phyloP scores from a whole-genome alignment of 805 yeast genomes.

The Ogataea nitratoaversa region DNA sequence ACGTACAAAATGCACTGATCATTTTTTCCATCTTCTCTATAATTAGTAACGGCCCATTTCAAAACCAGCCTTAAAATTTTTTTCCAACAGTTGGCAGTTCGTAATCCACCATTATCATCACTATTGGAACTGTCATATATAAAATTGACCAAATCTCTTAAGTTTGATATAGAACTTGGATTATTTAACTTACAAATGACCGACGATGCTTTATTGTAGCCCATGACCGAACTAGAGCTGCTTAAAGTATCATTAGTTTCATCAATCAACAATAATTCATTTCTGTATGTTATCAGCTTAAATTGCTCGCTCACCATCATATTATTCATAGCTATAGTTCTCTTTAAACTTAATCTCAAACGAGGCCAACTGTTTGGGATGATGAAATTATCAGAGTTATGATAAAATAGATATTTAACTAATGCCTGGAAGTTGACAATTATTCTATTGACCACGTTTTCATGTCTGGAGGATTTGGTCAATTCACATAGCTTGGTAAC shows the following conservation, averaged over 20 bases:
- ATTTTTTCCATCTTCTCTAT: constrained; percentile 12
- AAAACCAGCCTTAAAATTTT: constrained; percentile 18
- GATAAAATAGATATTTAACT: constrained; percentile 40
- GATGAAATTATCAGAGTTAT: constrained; percentile 56
- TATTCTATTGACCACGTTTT: constrained; percentile 17
- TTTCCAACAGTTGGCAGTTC: constrained; percentile 22
- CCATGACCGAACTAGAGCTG: constrained; percentile 10
- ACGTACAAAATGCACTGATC: constrained; percentile 21
- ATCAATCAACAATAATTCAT: constrained; percentile 65
- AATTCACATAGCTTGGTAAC: constrained; percentile 19
- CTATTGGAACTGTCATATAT: constrained; percentile 23
- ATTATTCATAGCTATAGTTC: constrained; percentile 32
- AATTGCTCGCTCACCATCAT: constrained; percentile 42
- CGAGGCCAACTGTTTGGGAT: constrained; percentile 60
- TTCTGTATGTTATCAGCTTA: constrained; percentile 59
- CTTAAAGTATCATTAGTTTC: constrained; percentile 17
- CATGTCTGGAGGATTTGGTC: constrained; percentile 12
- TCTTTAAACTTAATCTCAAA: constrained; percentile 45
- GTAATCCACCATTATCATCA: constrained; percentile 9
- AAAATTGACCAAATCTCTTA: constrained; percentile 18
- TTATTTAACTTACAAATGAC: constrained; percentile 28
- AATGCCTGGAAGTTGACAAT: constrained; percentile 28
- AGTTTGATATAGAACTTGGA: constrained; percentile 10
- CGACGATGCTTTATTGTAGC: constrained; percentile 15
- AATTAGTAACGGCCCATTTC: constrained; percentile 29